Evolutionary conservation across 768 basidiomycete species (phyloP).

Genomic region (Trametes villosa): DNA sequence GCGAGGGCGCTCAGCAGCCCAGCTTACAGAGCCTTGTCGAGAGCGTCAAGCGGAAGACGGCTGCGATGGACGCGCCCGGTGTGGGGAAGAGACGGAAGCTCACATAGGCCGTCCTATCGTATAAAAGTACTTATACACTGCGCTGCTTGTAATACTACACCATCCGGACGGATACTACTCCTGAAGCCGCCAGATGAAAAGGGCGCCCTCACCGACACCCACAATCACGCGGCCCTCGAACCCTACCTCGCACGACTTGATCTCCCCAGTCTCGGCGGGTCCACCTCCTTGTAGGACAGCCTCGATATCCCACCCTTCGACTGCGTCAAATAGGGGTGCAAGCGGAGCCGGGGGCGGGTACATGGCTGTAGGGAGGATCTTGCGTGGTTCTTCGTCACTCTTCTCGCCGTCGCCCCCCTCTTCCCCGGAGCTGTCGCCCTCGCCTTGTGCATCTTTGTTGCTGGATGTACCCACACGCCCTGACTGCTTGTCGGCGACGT

Average conservation of each 20-base stretch:
- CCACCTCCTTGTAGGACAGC: slow-evolving; percentile 13
- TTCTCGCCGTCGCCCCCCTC: slow-evolving; percentile 3
- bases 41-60: slow-evolving; percentile 84
- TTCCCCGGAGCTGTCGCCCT: not conserved
- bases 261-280: slow-evolving; percentile 15
- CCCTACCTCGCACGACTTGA: slow-evolving; percentile 29
- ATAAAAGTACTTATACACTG: slow-evolving; percentile 3
- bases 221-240: slow-evolving; percentile 27
- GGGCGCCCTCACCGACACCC: slow-evolving; percentile 25
- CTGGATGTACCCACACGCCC: not conserved
- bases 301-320: slow-evolving; percentile 32
- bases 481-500: not conserved
- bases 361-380: not conserved
- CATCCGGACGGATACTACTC: not conserved
- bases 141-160: slow-evolving; percentile 2
- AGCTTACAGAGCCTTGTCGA: slow-evolving; percentile 74
- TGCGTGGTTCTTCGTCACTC: slow-evolving; percentile 23
- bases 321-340: slow-evolving; percentile 18
- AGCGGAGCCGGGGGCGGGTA: slow-evolving; percentile 21
- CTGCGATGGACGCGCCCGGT: slow-evolving; percentile 30
- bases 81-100: slow-evolving; percentile 47
- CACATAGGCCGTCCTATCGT: slow-evolving; percentile 8
- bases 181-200: slow-evolving; percentile 29
- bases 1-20: slow-evolving; percentile 35
- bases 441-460: slow-evolving; percentile 14